Evolutionary conservation across 345 rosid species (phyloP).

Genomic region (Euphorbia pulcherrima): DNA sequence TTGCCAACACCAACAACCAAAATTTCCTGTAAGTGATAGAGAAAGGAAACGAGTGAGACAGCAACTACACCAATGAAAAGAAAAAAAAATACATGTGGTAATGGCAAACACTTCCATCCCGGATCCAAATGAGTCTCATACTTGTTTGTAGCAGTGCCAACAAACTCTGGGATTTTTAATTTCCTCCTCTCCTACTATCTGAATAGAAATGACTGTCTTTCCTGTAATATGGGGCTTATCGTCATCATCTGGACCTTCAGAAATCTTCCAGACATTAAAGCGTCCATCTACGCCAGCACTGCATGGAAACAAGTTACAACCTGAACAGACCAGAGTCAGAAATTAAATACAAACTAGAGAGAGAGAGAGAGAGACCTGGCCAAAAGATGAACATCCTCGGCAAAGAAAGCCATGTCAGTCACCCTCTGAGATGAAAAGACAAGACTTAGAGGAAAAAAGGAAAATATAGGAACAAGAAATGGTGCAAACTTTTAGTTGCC

Average conservation of each 20-base stretch:
- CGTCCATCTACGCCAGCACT: slow-evolving; percentile 82
- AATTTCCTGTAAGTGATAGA: slow-evolving; percentile 50
- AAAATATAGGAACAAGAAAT: neutral
- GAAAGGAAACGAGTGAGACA: neutral
- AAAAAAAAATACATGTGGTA: neutral
- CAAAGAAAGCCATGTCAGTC: slow-evolving; percentile 86
- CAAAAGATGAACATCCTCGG: slow-evolving; percentile 82
- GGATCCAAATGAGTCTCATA: slow-evolving; percentile 22
- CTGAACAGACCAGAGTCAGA: neutral
- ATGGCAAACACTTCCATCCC: neutral
- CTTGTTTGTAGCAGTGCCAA: slow-evolving; percentile 93
- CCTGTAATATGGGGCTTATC: slow-evolving; percentile 68
- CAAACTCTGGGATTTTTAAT: slow-evolving; percentile 68
- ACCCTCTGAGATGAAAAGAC: slow-evolving; percentile 50
- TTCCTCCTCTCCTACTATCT: slow-evolving; percentile 53
- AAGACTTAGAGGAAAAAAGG: neutral
- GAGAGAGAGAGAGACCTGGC: slow-evolving; percentile 55
- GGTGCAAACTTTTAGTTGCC: neutral
- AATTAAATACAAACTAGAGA: neutral
- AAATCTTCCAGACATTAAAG: slow-evolving; percentile 70
- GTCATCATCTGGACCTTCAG: slow-evolving; percentile 74
- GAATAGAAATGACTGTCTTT: slow-evolving; percentile 51
- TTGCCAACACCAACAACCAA: slow-evolving; percentile 77
- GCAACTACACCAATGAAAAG: neutral
- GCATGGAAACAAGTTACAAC: slow-evolving; percentile 20